These are phyloP conservation scores for Candolleomyces aberdarensis DNA, from an alignment of 768 basidiomycete genomes.

Conservation along the genomic window DNA sequence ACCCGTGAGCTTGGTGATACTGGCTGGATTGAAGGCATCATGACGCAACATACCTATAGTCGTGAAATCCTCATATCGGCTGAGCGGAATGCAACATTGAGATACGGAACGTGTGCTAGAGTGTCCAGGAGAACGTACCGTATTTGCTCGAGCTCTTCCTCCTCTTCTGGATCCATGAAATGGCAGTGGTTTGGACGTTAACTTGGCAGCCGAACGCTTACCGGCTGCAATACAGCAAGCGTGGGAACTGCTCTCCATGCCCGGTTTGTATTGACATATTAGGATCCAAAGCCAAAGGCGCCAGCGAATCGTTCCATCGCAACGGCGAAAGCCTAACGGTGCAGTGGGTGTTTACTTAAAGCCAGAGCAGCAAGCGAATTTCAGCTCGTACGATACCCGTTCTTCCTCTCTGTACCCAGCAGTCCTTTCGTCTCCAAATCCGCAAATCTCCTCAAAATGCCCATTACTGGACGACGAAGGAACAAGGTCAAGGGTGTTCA, in stretches of 20 bases:
- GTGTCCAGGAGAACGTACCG: constrained; percentile 35
- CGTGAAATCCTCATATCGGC: constrained; percentile 93
- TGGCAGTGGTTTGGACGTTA: neutral
- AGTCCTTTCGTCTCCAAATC: neutral
- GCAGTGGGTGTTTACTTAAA: constrained; percentile 2
- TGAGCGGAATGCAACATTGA: constrained; percentile 26
- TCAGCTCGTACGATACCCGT: constrained; percentile 3
- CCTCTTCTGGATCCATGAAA: constrained; percentile 30
- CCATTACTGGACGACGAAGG: constrained; percentile 49
- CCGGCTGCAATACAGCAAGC: neutral
- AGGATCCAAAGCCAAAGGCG: neutral
- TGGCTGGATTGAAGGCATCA: constrained; percentile 9
- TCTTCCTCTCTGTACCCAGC: neutral
- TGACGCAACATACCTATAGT: constrained; percentile 69
- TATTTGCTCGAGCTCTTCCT: constrained; percentile 66
- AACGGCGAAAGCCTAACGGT: constrained; percentile 4
- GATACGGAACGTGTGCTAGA: neutral
- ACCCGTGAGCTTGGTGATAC: neutral
- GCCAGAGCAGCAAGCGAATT: neutral
- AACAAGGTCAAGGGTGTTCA: constrained; percentile 90
- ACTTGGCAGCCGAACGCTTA: neutral
- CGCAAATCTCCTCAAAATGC: constrained; percentile 30
- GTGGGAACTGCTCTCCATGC: neutral
- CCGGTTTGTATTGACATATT: neutral
- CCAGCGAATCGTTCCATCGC: neutral